A percentile compares a stretch with the other conserved stretches of the same genome.
Conservation (phyloP, 768 basidiomycete genomes). For the Mycena galericulata region DNA sequence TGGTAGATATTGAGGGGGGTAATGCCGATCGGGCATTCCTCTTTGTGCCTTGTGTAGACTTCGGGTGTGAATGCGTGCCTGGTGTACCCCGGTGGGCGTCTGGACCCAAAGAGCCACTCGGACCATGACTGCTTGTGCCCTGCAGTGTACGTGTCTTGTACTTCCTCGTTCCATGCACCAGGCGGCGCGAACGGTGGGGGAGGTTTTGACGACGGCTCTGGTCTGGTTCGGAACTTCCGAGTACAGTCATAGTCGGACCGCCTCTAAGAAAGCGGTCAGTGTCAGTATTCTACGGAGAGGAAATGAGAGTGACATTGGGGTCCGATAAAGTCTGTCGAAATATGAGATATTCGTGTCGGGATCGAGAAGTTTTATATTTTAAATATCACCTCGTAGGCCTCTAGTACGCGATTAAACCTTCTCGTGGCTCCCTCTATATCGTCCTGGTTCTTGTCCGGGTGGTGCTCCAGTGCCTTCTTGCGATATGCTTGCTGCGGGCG, state of each 20-base stretch:
- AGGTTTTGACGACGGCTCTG: not conserved
- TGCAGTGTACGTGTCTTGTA: not conserved
- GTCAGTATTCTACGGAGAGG: not conserved
- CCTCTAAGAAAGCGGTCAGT: conserved; percentile 5
- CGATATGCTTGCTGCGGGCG: conserved; percentile 67
- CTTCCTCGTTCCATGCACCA: conserved; percentile 17
- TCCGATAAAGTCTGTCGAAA: conserved; percentile 30
- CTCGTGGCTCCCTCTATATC: conserved; percentile 75
- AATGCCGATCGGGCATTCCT: not conserved
- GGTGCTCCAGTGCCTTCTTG: conserved; percentile 71
- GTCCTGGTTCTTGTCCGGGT: conserved; percentile 79
- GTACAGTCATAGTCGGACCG: conserved; percentile 10
- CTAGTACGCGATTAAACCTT: conserved; percentile 76
- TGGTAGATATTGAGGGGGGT: not conserved
- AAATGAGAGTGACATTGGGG: conserved; percentile 11
- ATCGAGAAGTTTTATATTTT: too few relatives aligned
- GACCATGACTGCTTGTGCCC: conserved; percentile 6
- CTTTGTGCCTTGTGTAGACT: conserved; percentile 8
- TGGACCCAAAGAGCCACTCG: conserved; percentile 14
- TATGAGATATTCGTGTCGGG: not conserved
- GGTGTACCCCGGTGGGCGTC: not conserved
- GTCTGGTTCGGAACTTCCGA: not conserved
- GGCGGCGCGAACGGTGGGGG: conserved; percentile 10
- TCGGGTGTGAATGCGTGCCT: conserved; percentile 2
- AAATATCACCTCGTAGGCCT: conserved; percentile 81